These are phyloP conservation scores for Metschnikowia drakensbergensis DNA, from an alignment of 805 yeast species.

Conservation along the genomic window DNA sequence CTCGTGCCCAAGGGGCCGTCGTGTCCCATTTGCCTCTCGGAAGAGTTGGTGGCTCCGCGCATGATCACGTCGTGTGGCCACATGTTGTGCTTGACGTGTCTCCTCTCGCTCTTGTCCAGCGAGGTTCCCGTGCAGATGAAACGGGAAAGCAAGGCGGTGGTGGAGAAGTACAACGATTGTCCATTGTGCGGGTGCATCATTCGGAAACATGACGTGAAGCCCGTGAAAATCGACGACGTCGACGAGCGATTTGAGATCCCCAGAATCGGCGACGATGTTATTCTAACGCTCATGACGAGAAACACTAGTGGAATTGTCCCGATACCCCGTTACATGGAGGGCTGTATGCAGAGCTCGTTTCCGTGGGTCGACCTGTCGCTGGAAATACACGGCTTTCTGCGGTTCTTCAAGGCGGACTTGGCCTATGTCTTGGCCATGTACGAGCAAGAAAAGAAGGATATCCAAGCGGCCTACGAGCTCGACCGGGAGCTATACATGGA, in stretches of 20 bases:
- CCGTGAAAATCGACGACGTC: conserved; percentile 51
- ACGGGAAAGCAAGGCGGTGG: conserved; percentile 31
- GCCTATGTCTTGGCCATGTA: conserved; percentile 52
- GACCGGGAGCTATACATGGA: conserved; percentile 62
- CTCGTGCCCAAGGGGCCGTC: conserved; percentile 70
- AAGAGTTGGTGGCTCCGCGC: conserved; percentile 84
- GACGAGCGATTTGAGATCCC: conserved; percentile 61
- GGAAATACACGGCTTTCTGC: conserved; percentile 44
- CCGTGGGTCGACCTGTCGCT: conserved; percentile 48
- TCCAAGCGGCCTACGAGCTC: conserved; percentile 48
- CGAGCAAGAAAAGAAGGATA: conserved; percentile 54
- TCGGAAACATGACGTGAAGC: conserved; percentile 54
- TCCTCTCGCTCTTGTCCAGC: conserved; percentile 65
- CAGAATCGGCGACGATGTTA: conserved; percentile 48
- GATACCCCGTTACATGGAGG: conserved; percentile 39
- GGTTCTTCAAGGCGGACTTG: conserved; percentile 66
- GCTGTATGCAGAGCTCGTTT: conserved; percentile 33
- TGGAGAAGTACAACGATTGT: conserved; percentile 61
- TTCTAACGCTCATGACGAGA: conserved; percentile 59
- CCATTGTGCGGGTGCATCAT: conserved; percentile 69
- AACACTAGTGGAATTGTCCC: conserved; percentile 47
- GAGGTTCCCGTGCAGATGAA: conserved; percentile 39
- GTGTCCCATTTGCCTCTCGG: conserved; percentile 90
- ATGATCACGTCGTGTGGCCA: conserved; percentile 94
- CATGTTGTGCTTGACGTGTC: conserved; percentile 78